Base-by-base conservation (phyloP, 2,329 filamentous ascomycete genomes). In the Talaromyces sp. region DNA sequence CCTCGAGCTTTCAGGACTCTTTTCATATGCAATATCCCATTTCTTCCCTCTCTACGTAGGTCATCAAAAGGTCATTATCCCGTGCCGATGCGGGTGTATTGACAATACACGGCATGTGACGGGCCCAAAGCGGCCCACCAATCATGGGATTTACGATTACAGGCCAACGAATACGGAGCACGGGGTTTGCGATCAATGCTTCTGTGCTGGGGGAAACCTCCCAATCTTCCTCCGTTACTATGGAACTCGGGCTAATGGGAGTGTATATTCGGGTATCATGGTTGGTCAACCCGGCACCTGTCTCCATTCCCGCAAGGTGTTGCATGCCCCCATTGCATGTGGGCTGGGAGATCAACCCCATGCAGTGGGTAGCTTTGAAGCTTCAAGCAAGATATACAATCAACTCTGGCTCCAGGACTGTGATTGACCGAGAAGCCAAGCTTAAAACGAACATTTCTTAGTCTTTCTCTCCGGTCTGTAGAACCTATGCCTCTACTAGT, bases 21-120 rank as follows among this genome's bases (percentile, higher is more conserved):
- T 46, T 46, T 27, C 11, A 16, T 46, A 46, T 36, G 14, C 27
- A 44, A 44, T n/a, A 33, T 37, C n/a, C 30, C 32, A 35, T 47
- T 24, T 6, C 29, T 47, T 47, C 32, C n/a, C 9, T 37, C 16
- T 40, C n/a, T 30, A 19, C 17, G 17, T 47, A 22, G n/a, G n/a
- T n/a, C 33, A 37, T 13, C 9, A 5, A 10, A 13, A 20, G 7
- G 7, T 35, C 43, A 46, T 32, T 14, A 42, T n/a, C 24, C 24
- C 16, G 29, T 45, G 16, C 19, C 16, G 27, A 27, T 35, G 37
- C 11, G 17, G n/a, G 33, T n/a, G 61, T 64, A 62, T 54, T 37
- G 43, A 32, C 56, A 58, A 64, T 65, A 65, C 60, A 49, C 49
- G 54, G 60, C 63, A 64, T 64, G 62, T 64, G 62, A 62, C 59